These are phyloP conservation scores for Gastrodia elata DNA, from an alignment of 106 monocot genomes.

Conservation along the genomic window DNA sequence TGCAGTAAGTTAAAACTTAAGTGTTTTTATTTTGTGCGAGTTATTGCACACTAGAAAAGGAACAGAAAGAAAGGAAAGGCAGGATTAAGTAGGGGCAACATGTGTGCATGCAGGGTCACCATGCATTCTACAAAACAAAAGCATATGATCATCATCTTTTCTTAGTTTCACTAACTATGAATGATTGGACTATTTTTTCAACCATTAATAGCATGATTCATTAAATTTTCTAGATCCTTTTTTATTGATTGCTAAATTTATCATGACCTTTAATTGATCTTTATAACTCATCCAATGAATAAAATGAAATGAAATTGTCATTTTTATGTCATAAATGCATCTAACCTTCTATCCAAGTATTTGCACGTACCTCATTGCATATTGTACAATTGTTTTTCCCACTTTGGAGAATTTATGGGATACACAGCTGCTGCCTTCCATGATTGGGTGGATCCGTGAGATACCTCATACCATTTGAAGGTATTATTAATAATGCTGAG, in stretches of 20 bases:
- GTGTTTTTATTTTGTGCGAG: too few relatives aligned
- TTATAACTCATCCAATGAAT: background rate
- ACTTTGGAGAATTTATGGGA: too few relatives aligned
- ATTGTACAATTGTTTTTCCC: too few relatives aligned
- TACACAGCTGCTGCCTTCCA: too few relatives aligned
- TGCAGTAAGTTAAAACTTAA: conserved; percentile 39
- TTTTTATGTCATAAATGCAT: too few relatives aligned
- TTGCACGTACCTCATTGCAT: too few relatives aligned
- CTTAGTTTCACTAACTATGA: conserved; percentile 1
- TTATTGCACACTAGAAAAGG: too few relatives aligned
- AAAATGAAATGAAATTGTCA: background rate
- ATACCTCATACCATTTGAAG: too few relatives aligned
- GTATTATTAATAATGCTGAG: too few relatives aligned
- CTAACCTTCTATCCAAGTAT: too few relatives aligned
- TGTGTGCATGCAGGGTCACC: background rate
- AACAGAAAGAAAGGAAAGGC: too few relatives aligned
- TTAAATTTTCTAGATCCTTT: background rate
- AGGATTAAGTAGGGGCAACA: background rate
- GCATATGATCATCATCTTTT: background rate
- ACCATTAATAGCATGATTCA: background rate
- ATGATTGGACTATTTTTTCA: background rate
- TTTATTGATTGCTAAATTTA: conserved; percentile 1
- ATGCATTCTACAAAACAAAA: background rate
- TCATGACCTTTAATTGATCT: background rate
- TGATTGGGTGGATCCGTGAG: too few relatives aligned